phyloP scores from a whole-genome alignment of 805 yeast genomes.

The Danielia oregonensis region DNA sequence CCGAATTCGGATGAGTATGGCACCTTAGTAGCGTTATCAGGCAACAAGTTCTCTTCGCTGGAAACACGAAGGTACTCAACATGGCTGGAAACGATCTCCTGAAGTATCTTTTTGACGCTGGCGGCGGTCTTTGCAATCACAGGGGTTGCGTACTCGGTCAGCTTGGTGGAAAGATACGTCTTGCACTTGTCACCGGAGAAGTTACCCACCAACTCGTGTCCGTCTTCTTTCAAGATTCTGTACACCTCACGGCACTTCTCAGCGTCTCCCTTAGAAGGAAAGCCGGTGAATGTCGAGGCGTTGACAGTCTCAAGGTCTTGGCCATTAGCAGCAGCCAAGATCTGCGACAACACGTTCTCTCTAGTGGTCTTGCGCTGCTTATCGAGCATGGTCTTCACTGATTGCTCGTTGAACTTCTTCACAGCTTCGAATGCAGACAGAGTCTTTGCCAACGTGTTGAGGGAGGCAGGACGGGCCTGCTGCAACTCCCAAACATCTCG shows the following conservation, averaged over 20 bases:
- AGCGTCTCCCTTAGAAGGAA: slow-evolving; percentile 22
- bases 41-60: slow-evolving; percentile 24
- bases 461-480: slow-evolving; percentile 39
- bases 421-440: slow-evolving; percentile 9
- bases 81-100: slow-evolving; percentile 33
- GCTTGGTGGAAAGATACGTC: slow-evolving; percentile 29
- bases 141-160: slow-evolving; percentile 28
- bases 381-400: slow-evolving; percentile 42
- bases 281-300: slow-evolving; percentile 14
- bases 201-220: slow-evolving; percentile 22
- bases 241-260: slow-evolving; percentile 33
- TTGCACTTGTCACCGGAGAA: slow-evolving; percentile 18
- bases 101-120: slow-evolving; percentile 31
- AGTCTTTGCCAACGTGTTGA: slow-evolving; percentile 23
- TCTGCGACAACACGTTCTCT: slow-evolving; percentile 42
- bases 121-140: slow-evolving; percentile 31
- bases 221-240: slow-evolving; percentile 24
- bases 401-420: slow-evolving; percentile 31
- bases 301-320: slow-evolving; percentile 20
- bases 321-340: slow-evolving; percentile 32
- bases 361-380: slow-evolving; percentile 42
- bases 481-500: slow-evolving; percentile 50
- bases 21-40: slow-evolving; percentile 22
- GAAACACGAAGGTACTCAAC: slow-evolving; percentile 29
- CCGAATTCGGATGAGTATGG: slow-evolving; percentile 29